Conservation (phyloP, 371 early-diverging fungal genomes). For the Mortierella polycephala region DNA sequence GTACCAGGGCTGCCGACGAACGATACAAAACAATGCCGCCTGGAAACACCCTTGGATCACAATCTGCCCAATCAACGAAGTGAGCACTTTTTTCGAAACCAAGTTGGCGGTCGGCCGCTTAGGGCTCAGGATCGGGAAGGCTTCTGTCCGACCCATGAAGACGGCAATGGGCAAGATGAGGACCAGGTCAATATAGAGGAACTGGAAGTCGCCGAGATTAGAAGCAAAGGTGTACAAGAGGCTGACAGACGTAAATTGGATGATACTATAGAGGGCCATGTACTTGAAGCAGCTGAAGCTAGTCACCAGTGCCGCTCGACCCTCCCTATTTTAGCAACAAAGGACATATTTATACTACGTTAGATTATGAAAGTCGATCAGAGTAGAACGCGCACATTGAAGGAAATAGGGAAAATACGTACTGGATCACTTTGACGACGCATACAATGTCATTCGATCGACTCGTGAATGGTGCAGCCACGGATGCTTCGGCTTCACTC, state of each 20-base stretch:
- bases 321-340: slow-evolving; percentile 75
- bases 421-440: slow-evolving; percentile 90
- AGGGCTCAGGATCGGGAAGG: slow-evolving; percentile 74
- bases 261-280: slow-evolving; percentile 93
- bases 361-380: background rate
- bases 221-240: slow-evolving; percentile 87
- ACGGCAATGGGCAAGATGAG: slow-evolving; percentile 93
- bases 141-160: slow-evolving; percentile 89
- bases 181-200: slow-evolving; percentile 89
- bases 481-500: slow-evolving; percentile 96
- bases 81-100: slow-evolving; percentile 89
- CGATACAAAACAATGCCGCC: slow-evolving; percentile 71
- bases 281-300: slow-evolving; percentile 98
- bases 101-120: slow-evolving; percentile 95
- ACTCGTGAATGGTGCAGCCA: slow-evolving; percentile 98
- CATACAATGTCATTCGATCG: slow-evolving; percentile 89
- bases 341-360: background rate
- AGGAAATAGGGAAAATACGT: slow-evolving; percentile 24
- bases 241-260: slow-evolving; percentile 90
- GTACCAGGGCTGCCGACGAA: slow-evolving; percentile 79
- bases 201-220: slow-evolving; percentile 94
- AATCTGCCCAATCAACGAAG: slow-evolving; percentile 91
- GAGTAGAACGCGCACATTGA: background rate
- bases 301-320: slow-evolving; percentile 97
- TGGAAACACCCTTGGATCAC: slow-evolving; percentile 84